Evolutionary conservation across 805 yeast genomes (phyloP).

Genomic region (Candida pseudofarinosa): DNA sequence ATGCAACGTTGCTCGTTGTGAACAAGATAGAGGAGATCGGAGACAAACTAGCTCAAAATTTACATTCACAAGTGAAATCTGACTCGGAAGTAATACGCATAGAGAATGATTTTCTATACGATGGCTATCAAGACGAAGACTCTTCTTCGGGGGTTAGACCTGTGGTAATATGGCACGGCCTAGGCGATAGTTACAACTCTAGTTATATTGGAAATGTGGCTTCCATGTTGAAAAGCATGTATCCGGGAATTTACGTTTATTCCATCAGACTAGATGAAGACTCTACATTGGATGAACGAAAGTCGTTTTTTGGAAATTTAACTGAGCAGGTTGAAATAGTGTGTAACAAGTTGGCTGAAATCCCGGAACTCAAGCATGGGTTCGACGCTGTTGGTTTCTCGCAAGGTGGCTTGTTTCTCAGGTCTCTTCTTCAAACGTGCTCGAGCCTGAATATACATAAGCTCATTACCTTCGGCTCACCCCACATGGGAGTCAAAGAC

Average conservation of each 20-base stretch:
- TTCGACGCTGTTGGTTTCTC: slow-evolving; percentile 77
- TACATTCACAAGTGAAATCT: not conserved
- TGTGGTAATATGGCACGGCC: slow-evolving; percentile 79
- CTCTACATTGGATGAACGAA: slow-evolving; percentile 48
- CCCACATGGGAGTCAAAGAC: slow-evolving; percentile 73
- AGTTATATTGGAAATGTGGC: slow-evolving; percentile 49
- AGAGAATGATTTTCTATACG: not conserved
- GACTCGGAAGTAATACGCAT: not conserved
- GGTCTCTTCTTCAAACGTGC: slow-evolving; percentile 65
- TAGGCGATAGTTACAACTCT: slow-evolving; percentile 72
- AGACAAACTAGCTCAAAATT: not conserved
- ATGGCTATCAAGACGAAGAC: not conserved
- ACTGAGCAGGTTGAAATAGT: slow-evolving; percentile 51
- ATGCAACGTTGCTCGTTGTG: not conserved
- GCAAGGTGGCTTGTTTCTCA: slow-evolving; percentile 78
- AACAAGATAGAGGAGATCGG: not conserved
- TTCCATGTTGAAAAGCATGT: slow-evolving; percentile 35
- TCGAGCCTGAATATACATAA: slow-evolving; percentile 35
- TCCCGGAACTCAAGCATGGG: slow-evolving; percentile 48
- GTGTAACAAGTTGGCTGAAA: slow-evolving; percentile 48
- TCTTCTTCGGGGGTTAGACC: slow-evolving; percentile 24
- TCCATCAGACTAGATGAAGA: slow-evolving; percentile 50
- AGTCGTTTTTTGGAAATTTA: slow-evolving; percentile 57
- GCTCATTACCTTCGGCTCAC: slow-evolving; percentile 74
- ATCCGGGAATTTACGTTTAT: slow-evolving; percentile 52